Percentiles rank a stretch among this genome's conserved stretches.
phyloP scores from a whole-genome alignment of 225 moss, liverwort and hornwort genomes.

The Polytrichum commune region DNA sequence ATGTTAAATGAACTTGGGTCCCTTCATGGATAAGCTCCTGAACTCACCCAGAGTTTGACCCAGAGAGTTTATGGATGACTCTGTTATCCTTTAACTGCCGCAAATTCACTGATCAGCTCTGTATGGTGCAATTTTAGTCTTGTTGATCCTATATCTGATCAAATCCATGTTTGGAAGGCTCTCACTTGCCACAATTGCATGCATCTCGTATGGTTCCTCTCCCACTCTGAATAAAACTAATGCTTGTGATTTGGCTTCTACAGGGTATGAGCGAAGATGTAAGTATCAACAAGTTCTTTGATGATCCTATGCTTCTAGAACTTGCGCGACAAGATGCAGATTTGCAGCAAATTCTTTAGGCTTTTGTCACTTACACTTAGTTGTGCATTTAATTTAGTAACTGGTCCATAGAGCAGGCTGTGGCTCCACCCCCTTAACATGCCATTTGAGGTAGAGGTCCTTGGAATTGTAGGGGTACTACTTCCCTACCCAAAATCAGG shows the following conservation, averaged over 20 bases:
- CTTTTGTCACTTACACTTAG: neutral
- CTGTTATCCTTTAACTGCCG: too few relatives aligned
- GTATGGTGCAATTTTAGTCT: too few relatives aligned
- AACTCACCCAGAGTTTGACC: too few relatives aligned
- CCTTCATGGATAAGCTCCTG: too few relatives aligned
- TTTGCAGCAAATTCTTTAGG: conserved; percentile 89
- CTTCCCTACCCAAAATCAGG: neutral
- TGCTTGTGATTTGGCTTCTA: neutral
- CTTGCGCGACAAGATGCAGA: conserved; percentile 99
- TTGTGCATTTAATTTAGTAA: neutral
- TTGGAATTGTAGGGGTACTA: conserved; percentile 6
- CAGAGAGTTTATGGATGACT: too few relatives aligned
- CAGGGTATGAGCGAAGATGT: conserved; percentile 99
- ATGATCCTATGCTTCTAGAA: conserved; percentile 98
- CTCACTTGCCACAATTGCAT: too few relatives aligned
- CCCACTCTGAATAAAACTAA: too few relatives aligned
- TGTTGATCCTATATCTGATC: too few relatives aligned
- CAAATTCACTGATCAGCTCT: too few relatives aligned
- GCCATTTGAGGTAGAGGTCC: conserved; percentile 1
- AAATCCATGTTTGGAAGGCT: too few relatives aligned
- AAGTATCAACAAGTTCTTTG: conserved; percentile 97
- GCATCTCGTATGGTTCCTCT: too few relatives aligned
- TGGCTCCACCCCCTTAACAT: neutral
- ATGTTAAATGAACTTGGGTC: too few relatives aligned
- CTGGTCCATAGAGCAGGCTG: neutral